phyloP scores from a whole-genome alignment of 2,329 filamentous ascomycete genomes.

The Fusarium sp. region DNA sequence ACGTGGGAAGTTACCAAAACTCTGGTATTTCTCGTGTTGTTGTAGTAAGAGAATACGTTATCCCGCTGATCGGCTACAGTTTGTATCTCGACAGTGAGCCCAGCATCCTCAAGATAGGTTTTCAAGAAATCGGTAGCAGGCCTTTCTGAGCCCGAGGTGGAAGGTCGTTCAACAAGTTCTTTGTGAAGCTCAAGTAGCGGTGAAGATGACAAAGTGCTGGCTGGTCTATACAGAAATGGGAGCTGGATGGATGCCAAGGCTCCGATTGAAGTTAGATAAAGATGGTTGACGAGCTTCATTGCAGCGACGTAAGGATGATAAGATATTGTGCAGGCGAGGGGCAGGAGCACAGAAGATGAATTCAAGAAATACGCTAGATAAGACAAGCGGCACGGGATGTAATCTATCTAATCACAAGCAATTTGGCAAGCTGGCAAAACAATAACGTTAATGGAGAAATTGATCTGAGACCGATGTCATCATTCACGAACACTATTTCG shows the following conservation, averaged over 20 bases:
- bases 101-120: not conserved
- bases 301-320: not conserved
- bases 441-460: not conserved
- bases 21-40: not conserved
- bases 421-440: not conserved
- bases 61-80: not conserved
- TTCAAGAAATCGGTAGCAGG: constrained; percentile 1
- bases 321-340: constrained; percentile 1
- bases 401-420: not conserved
- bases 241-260: not conserved
- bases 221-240: not conserved
- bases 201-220: accelerated
- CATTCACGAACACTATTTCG: not conserved
- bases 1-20: constrained; percentile 17
- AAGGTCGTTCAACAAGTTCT: constrained; percentile 1
- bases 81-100: constrained; percentile 1
- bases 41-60: constrained; percentile 13
- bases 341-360: not conserved
- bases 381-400: not conserved
- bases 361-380: not conserved
- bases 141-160: constrained; percentile 8
- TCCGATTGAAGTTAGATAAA: not conserved
- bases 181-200: constrained; percentile 4
- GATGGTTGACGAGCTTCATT: constrained; percentile 2
- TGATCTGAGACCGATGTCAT: not conserved